Evolutionary conservation across 495 filamentous ascomycete genomes (phyloP).

Genomic region (Parachaetomium inaequale): DNA sequence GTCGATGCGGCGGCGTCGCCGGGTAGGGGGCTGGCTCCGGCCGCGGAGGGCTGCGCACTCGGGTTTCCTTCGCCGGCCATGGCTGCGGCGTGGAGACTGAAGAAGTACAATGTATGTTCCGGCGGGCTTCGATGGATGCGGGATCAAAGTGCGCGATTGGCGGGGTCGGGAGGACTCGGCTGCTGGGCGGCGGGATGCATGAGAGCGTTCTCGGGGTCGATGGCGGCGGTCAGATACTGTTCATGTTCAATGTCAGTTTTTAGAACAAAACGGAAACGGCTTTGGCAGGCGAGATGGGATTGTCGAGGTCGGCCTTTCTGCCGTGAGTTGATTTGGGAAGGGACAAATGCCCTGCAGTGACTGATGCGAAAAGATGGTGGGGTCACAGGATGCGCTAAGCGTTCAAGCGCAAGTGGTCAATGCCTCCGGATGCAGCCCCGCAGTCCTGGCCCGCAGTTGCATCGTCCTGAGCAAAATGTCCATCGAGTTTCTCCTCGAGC

Average conservation of each 20-base stretch:
- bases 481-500: too few species aligned
- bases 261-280: not conserved
- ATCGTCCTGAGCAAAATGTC: too few species aligned
- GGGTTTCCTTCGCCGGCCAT: slow-evolving; percentile 20
- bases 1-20: slow-evolving; percentile 16
- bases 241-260: not conserved
- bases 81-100: not conserved
- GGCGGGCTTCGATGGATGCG: not conserved
- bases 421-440: not conserved
- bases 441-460: not conserved
- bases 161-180: slow-evolving; percentile 6
- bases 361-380: not conserved
- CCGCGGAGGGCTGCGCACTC: slow-evolving; percentile 1
- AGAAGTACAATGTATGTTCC: too few species aligned
- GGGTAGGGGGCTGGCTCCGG: slow-evolving; percentile 18
- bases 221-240: not conserved
- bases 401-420: not conserved
- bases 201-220: not conserved
- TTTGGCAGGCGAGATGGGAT: not conserved
- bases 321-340: slow-evolving; percentile 1
- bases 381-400: not conserved
- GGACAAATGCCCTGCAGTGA: not conserved
- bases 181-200: not conserved
- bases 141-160: not conserved
- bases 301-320: not conserved